Percentiles rank a stretch among this genome's conserved stretches.
Evolutionary conservation across 1,284 basidiomycete species (phyloP).

Genomic region (Irpex rosettiformis): DNA sequence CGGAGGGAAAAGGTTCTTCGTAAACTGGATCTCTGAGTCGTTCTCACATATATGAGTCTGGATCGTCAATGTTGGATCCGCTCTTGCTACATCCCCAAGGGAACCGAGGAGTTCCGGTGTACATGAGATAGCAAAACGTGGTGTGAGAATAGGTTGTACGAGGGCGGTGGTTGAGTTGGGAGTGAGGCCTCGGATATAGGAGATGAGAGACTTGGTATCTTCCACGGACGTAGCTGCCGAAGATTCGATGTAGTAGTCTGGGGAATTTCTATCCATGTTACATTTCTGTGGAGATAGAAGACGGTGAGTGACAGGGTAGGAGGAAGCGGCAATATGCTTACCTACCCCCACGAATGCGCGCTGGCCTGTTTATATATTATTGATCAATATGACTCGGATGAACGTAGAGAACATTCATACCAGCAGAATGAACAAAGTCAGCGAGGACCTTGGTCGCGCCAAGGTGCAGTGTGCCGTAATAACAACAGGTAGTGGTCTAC

Average conservation of each 20-base stretch:
- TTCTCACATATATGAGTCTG: slow-evolving; percentile 97
- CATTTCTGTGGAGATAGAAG: slow-evolving; percentile 63
- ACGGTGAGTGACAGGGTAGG: not conserved
- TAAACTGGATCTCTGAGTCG: slow-evolving; percentile 66
- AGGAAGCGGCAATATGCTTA: slow-evolving; percentile 15
- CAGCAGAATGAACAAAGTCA: slow-evolving; percentile 64
- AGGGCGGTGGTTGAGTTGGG: slow-evolving; percentile 36
- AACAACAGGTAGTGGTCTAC: slow-evolving; percentile 94
- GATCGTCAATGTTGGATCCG: slow-evolving; percentile 63
- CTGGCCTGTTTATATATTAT: slow-evolving; percentile 57
- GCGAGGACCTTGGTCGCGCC: slow-evolving; percentile 82
- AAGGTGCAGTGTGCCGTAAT: slow-evolving; percentile 84
- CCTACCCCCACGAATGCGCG: slow-evolving; percentile 82
- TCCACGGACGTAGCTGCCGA: slow-evolving; percentile 54
- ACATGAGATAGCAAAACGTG: slow-evolving; percentile 95
- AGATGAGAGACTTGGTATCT: slow-evolving; percentile 65
- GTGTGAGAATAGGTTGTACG: slow-evolving; percentile 89
- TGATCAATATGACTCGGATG: not conserved
- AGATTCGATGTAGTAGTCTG: slow-evolving; percentile 71
- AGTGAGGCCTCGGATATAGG: slow-evolving; percentile 58
- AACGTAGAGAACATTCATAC: slow-evolving; percentile 33
- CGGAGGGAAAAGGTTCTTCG: slow-evolving; percentile 56
- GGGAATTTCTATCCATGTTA: slow-evolving; percentile 86
- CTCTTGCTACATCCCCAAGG: slow-evolving; percentile 59
- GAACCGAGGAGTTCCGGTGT: slow-evolving; percentile 65